These are phyloP conservation scores for Phytophthora sansomeana DNA, from an alignment of 352 stramenopile species.

Conservation along the genomic window DNA sequence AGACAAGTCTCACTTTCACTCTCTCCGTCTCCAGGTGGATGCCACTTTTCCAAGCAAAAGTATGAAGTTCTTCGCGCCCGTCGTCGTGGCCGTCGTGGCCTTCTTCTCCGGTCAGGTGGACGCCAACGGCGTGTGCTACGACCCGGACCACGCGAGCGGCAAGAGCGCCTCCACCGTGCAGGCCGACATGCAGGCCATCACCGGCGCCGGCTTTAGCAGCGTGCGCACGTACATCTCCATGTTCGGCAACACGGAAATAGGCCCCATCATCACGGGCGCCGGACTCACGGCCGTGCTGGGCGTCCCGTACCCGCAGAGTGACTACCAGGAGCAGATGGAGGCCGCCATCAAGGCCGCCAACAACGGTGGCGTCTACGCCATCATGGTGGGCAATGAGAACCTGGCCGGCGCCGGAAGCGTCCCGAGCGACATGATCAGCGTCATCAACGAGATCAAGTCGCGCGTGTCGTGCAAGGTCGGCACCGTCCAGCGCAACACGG, in stretches of 20 bases:
- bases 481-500: slow-evolving; percentile 73
- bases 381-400: slow-evolving; percentile 83
- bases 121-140: slow-evolving; percentile 76
- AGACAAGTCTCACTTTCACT: slow-evolving; percentile 36
- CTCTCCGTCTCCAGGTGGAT: slow-evolving; percentile 16
- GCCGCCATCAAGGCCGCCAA: slow-evolving; percentile 53
- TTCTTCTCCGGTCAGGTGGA: slow-evolving; percentile 47
- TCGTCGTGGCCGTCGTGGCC: slow-evolving; percentile 45
- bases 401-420: slow-evolving; percentile 39
- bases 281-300: slow-evolving; percentile 58
- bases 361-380: slow-evolving; percentile 52
- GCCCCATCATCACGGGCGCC: slow-evolving; percentile 52
- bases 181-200: slow-evolving; percentile 60
- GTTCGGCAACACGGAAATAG: slow-evolving; percentile 63
- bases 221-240: slow-evolving; percentile 78
- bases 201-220: slow-evolving; percentile 58
- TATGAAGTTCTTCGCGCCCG: slow-evolving; percentile 51
- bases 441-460: slow-evolving; percentile 62
- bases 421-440: slow-evolving; percentile 49
- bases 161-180: slow-evolving; percentile 48
- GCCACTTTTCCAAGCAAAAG: slow-evolving; percentile 40
- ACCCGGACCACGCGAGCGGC: slow-evolving; percentile 58
- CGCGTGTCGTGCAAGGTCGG: slow-evolving; percentile 66
- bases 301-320: slow-evolving; percentile 56
- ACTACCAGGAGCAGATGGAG: slow-evolving; percentile 52